These are phyloP conservation scores for Bipolaris zeicola DNA, from an alignment of 2,329 filamentous ascomycete species.

Conservation along the genomic window DNA sequence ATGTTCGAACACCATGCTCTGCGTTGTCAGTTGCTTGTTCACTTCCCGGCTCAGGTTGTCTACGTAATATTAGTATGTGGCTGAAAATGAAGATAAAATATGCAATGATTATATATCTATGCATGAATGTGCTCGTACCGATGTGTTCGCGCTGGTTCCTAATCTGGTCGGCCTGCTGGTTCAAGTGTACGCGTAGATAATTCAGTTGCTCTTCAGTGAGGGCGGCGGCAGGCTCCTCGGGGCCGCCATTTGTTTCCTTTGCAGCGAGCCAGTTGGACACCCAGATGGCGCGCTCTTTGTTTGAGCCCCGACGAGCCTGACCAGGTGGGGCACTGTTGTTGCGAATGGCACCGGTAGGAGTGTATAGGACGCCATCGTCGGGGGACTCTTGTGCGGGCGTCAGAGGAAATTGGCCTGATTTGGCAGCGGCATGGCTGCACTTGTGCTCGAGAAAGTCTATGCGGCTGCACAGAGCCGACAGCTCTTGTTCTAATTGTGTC, in stretches of 20 bases:
- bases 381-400: constrained; percentile 73
- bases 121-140: constrained; percentile 5
- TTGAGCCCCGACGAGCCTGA: constrained; percentile 38
- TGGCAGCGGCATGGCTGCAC: constrained; percentile 67
- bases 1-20: constrained; percentile 79
- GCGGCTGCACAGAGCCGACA: constrained; percentile 76
- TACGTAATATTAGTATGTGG: constrained; percentile 1
- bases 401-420: constrained; percentile 68
- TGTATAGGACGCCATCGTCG: constrained; percentile 60
- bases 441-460: constrained; percentile 83
- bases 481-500: constrained; percentile 77
- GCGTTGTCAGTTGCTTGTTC: constrained; percentile 81
- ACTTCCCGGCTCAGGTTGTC: constrained; percentile 85
- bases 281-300: constrained; percentile 49
- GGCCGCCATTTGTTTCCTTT: constrained; percentile 56
- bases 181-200: constrained; percentile 86
- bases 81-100: not conserved
- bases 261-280: constrained; percentile 61
- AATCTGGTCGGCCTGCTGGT: constrained; percentile 91
- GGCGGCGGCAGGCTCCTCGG: constrained; percentile 56
- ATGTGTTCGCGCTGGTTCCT: constrained; percentile 86
- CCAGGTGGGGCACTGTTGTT: constrained; percentile 37
- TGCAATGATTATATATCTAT: not conserved
- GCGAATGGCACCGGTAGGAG: constrained; percentile 48
- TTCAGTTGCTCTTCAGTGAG: constrained; percentile 83